Percentiles rank a stretch among this genome's conserved stretches.
These are phyloP conservation scores for Nannochloropsis gaditana DNA, from an alignment of 108 stramenopile species.

Conservation along the genomic window DNA sequence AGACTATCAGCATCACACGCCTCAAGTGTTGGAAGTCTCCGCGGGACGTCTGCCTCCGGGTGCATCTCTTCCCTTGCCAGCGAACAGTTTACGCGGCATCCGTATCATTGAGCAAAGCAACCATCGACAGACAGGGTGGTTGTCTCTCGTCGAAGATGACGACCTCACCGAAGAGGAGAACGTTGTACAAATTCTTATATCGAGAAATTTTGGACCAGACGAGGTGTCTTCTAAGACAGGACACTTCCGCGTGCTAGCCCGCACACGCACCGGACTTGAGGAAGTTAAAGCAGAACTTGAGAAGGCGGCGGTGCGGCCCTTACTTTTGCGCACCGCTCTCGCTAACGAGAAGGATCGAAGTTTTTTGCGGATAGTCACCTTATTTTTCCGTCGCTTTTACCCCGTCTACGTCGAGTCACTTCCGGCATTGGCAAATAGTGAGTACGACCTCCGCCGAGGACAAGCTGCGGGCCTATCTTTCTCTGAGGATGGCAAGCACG, in stretches of 20 bases:
- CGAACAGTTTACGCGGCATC: background rate
- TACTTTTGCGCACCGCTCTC: background rate
- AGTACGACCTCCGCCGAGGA: background rate
- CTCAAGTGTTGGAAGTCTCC: background rate
- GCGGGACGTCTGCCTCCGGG: background rate
- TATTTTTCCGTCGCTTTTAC: conserved; percentile 11
- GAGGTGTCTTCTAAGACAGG: background rate
- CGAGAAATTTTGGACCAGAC: background rate
- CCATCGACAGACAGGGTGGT: conserved; percentile 13
- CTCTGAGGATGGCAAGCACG: background rate
- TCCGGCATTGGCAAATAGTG: conserved; percentile 7
- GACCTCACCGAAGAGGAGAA: background rate
- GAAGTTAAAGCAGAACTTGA: background rate
- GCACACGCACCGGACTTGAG: background rate
- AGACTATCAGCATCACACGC: background rate
- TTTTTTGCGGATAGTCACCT: conserved; percentile 17
- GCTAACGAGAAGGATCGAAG: background rate
- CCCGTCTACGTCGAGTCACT: background rate
- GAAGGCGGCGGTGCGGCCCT: background rate
- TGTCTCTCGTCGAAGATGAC: background rate
- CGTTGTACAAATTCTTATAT: background rate
- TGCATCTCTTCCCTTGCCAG: background rate
- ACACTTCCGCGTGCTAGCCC: background rate
- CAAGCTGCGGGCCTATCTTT: background rate
- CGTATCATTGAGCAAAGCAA: background rate